A percentile compares a stretch with the other conserved stretches of the same genome.
phyloP scores from a whole-genome alignment of 805 yeast species.

The Teunomyces lycoperdinae region DNA sequence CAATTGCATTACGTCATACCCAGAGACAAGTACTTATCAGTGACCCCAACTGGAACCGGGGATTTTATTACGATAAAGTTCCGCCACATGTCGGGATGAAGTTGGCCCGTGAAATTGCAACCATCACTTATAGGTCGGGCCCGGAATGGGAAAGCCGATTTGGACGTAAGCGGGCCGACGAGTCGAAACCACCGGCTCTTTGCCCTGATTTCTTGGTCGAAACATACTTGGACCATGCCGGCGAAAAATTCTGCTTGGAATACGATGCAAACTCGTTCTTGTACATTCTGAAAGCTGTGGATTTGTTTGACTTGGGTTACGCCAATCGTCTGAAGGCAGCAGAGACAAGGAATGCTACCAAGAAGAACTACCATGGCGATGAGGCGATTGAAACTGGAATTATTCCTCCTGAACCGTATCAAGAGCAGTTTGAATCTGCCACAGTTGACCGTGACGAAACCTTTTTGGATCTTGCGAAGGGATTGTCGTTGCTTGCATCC shows the following conservation, averaged over 20 bases:
- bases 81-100: conserved; percentile 97
- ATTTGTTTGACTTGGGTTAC: conserved; percentile 75
- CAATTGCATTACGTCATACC: conserved; percentile 89
- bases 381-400: conserved; percentile 14
- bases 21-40: conserved; percentile 93
- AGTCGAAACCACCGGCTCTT: conserved; percentile 72
- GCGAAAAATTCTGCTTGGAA: conserved; percentile 88
- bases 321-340: conserved; percentile 45
- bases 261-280: conserved; percentile 88
- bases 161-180: conserved; percentile 85
- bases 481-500: conserved; percentile 60
- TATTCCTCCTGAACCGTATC: conserved; percentile 51
- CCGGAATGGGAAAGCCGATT: conserved; percentile 96
- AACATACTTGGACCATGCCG: conserved; percentile 91
- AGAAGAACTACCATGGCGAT: conserved; percentile 10
- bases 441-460: conserved; percentile 55
- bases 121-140: conserved; percentile 90
- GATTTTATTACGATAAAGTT: conserved; percentile 71
- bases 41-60: conserved; percentile 93
- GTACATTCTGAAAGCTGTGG: conserved; percentile 93
- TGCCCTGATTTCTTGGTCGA: conserved; percentile 94
- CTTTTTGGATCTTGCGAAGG: conserved; percentile 58
- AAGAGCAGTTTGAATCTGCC: conserved; percentile 48
- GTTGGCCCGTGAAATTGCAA: conserved; percentile 88
- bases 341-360: conserved; percentile 38